Percentiles rank a stretch among this genome's conserved stretches.
These are phyloP conservation scores for Aspergillus funiculosus DNA, from an alignment of 495 filamentous ascomycete species.

Conservation along the genomic window DNA sequence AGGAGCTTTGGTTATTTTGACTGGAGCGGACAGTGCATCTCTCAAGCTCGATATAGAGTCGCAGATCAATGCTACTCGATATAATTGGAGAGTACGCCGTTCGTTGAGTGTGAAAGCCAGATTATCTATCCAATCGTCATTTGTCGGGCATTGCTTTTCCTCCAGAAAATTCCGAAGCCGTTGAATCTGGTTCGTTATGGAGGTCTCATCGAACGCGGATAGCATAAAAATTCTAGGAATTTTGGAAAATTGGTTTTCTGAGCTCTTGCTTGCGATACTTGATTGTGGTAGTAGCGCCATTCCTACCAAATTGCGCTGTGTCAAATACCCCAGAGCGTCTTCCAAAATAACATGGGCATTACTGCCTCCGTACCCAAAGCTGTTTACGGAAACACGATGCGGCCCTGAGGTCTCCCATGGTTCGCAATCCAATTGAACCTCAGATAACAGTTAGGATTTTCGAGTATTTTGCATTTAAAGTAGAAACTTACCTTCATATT, in stretches of 20 bases:
- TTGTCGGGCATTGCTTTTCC: not conserved
- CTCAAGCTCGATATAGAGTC: slow-evolving; percentile 6
- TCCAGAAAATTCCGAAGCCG: slow-evolving; percentile 11
- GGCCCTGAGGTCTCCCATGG: slow-evolving; percentile 14
- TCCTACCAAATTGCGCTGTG: not conserved
- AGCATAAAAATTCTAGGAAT: slow-evolving; percentile 22
- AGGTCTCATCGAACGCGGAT: slow-evolving; percentile 22
- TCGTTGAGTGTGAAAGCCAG: slow-evolving; percentile 30
- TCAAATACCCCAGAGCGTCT: too few relatives aligned
- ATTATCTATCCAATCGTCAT: slow-evolving; percentile 16
- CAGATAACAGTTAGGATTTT: too few relatives aligned
- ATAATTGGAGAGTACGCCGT: slow-evolving; percentile 21
- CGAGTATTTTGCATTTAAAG: too few relatives aligned
- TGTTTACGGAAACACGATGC: slow-evolving; percentile 20
- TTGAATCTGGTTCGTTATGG: slow-evolving; percentile 7
- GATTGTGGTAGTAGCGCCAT: too few relatives aligned
- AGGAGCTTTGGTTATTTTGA: slow-evolving; percentile 27
- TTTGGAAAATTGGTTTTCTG: not conserved
- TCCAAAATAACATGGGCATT: slow-evolving; percentile 30
- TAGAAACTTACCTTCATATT: slow-evolving; percentile 22
- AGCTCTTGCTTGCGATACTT: not conserved
- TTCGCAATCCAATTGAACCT: too few relatives aligned
- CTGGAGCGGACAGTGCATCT: slow-evolving; percentile 15
- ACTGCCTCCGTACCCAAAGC: slow-evolving; percentile 31
- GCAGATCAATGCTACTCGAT: slow-evolving; percentile 19